A percentile compares a stretch with the other conserved stretches of the same genome.
Evolutionary conservation across 306 rosid genomes (phyloP).

Genomic region (Lupinus albus): DNA sequence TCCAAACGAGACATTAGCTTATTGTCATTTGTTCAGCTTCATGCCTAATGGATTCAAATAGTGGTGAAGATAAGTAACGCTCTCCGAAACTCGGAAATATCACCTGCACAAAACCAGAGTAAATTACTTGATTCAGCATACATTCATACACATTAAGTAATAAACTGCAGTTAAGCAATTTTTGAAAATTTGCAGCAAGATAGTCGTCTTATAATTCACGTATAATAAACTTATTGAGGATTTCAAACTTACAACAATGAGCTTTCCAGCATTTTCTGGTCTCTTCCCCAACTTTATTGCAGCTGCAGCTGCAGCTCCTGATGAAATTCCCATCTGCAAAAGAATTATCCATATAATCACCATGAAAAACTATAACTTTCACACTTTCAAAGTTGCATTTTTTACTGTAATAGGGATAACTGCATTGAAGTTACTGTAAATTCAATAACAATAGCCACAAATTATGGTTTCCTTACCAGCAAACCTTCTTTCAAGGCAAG

Average conservation of each 20-base stretch:
- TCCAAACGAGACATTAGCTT: slow-evolving; percentile 2
- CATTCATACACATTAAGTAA: neutral
- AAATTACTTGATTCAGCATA: slow-evolving; percentile 6
- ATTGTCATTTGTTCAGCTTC: slow-evolving; percentile 63
- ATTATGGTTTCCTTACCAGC: slow-evolving; percentile 49
- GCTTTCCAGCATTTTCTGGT: slow-evolving; percentile 77
- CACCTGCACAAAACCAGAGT: slow-evolving; percentile 45
- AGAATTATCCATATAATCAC: neutral
- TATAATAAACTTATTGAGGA: slow-evolving; percentile 14
- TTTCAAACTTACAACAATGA: slow-evolving; percentile 60
- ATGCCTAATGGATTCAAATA: slow-evolving; percentile 62
- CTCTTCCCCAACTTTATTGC: slow-evolving; percentile 68
- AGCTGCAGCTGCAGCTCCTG: slow-evolving; percentile 84
- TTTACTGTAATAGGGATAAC: neutral
- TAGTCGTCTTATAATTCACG: slow-evolving; percentile 1
- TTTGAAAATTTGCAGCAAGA: neutral
- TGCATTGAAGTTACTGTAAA: neutral
- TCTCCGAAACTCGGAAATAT: slow-evolving; percentile 71
- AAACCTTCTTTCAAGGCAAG: slow-evolving; percentile 84
- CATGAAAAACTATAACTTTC: neutral
- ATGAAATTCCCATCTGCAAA: slow-evolving; percentile 76
- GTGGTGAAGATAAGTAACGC: slow-evolving; percentile 57
- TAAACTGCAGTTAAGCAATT: neutral
- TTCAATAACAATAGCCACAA: neutral
- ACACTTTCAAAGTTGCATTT: neutral